phyloP scores from a whole-genome alignment of 306 rosid species.

The Medicago arabica region DNA sequence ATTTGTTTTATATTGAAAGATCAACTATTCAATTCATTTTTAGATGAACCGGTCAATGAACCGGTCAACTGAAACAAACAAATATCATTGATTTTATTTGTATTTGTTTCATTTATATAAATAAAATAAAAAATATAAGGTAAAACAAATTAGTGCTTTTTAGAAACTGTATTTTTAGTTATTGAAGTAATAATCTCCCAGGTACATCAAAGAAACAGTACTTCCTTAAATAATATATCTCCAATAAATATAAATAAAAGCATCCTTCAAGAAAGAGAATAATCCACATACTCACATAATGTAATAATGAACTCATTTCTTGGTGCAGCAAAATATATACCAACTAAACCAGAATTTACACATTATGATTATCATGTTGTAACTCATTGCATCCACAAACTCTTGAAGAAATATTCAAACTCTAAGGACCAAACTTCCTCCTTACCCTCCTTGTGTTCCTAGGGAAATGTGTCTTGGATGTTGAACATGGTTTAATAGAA shows the following conservation, averaged over 20 bases:
- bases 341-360: slow-evolving; percentile 43
- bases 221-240: slow-evolving; percentile 24
- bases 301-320: slow-evolving; percentile 45
- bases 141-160: too few species aligned
- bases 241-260: not conserved
- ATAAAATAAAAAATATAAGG: too few species aligned
- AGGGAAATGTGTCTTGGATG: slow-evolving; percentile 49
- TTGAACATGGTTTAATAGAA: slow-evolving; percentile 47
- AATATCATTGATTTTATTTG: too few species aligned
- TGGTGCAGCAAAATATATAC: slow-evolving; percentile 37
- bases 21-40: too few species aligned
- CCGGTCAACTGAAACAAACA: too few species aligned
- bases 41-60: too few species aligned
- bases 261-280: slow-evolving; percentile 27
- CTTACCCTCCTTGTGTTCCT: slow-evolving; percentile 56
- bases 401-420: slow-evolving; percentile 18
- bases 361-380: slow-evolving; percentile 8
- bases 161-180: not conserved
- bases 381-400: slow-evolving; percentile 4
- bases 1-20: too few species aligned
- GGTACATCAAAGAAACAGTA: slow-evolving; percentile 12
- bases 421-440: slow-evolving; percentile 52
- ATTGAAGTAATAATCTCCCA: slow-evolving; percentile 18
- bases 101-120: too few species aligned
- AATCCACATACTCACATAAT: slow-evolving; percentile 39